These are phyloP conservation scores for Cyphellophora attinorum DNA, from an alignment of 2,329 filamentous ascomycete species.

Conservation along the genomic window DNA sequence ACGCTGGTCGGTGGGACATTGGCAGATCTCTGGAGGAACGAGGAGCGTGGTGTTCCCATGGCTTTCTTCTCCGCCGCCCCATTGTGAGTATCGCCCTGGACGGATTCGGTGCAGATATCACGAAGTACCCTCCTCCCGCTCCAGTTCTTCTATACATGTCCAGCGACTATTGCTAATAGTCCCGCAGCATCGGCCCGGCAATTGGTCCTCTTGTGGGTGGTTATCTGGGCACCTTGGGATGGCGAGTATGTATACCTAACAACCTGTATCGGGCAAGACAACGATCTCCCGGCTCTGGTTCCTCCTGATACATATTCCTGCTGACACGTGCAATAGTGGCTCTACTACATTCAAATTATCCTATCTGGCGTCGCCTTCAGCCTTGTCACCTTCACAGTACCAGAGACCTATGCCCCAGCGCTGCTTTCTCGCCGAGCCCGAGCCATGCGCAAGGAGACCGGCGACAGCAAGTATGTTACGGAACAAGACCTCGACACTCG, in stretches of 20 bases:
- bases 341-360: constrained; percentile 83
- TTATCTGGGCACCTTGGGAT: constrained; percentile 58
- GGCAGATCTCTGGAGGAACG: constrained; percentile 73
- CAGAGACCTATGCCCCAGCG: constrained; percentile 77
- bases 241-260: too few relatives aligned
- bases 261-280: too few relatives aligned
- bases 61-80: constrained; percentile 75
- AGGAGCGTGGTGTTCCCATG: constrained; percentile 80
- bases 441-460: constrained; percentile 61
- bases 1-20: constrained; percentile 75
- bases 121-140: too few relatives aligned
- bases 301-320: too few relatives aligned
- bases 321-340: too few relatives aligned
- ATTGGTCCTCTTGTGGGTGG: constrained; percentile 70
- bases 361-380: constrained; percentile 60
- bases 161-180: too few relatives aligned
- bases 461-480: constrained; percentile 60
- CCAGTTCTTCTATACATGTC: too few relatives aligned
- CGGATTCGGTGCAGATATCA: too few relatives aligned
- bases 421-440: constrained; percentile 62
- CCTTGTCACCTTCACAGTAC: constrained; percentile 77
- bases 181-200: constrained; percentile 67
- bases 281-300: too few relatives aligned
- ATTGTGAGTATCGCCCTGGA: too few relatives aligned
- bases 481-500: constrained; percentile 70